These are phyloP conservation scores for Pseudogymnoascus sp. DNA, from an alignment of 2,329 filamentous ascomycete genomes.

Conservation along the genomic window DNA sequence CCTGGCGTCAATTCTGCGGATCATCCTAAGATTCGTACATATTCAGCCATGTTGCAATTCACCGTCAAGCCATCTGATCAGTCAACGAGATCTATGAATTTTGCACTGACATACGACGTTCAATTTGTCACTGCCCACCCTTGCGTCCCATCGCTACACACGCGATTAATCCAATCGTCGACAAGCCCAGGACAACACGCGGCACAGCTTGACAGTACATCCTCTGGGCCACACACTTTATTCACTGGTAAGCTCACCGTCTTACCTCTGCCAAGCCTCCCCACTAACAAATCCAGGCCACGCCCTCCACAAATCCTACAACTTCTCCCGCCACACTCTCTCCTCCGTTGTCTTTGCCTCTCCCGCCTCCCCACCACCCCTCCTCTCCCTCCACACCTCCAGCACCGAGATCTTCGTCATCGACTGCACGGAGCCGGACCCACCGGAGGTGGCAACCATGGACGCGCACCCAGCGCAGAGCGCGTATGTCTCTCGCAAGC, in stretches of 20 bases:
- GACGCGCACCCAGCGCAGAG: neutral
- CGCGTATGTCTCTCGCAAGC: neutral
- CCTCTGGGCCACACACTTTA: neutral
- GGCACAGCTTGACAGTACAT: constrained; percentile 32
- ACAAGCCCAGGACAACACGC: constrained; percentile 52
- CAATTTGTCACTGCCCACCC: constrained; percentile 60
- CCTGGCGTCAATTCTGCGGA: constrained; percentile 16
- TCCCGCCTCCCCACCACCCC: constrained; percentile 16
- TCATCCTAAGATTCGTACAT: constrained; percentile 21
- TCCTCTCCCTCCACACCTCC: constrained; percentile 24
- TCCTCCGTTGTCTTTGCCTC: constrained; percentile 40
- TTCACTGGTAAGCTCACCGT: constrained; percentile 35
- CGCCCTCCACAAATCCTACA: constrained; percentile 55
- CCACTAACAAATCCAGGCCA: constrained; percentile 38
- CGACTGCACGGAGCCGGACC: constrained; percentile 46
- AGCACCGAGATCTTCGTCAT: constrained; percentile 46
- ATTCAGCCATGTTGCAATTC: constrained; percentile 27
- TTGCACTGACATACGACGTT: constrained; percentile 48
- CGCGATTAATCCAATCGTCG: constrained; percentile 50
- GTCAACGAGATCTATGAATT: constrained; percentile 21
- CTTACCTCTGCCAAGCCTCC: neutral
- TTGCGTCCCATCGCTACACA: constrained; percentile 49
- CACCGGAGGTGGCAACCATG: constrained; percentile 11
- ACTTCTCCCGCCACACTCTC: constrained; percentile 51
- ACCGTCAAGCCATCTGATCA: constrained; percentile 17